Evolutionary conservation across 2,329 filamentous ascomycete genomes (phyloP).

Genomic region (Botrytis byssoidea): DNA sequence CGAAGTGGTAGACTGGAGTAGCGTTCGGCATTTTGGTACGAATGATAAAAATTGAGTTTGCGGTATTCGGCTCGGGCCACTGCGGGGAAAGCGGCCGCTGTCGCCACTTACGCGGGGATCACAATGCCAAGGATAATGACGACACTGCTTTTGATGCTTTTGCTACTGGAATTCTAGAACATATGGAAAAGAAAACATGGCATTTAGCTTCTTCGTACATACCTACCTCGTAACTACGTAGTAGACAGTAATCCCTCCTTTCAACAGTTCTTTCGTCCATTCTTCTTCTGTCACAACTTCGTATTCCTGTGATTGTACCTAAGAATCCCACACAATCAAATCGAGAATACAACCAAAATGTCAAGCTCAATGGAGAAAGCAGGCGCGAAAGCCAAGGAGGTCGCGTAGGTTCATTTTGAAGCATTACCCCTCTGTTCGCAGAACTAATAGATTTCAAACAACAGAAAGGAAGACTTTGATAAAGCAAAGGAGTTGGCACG

Average conservation of each 20-base stretch:
- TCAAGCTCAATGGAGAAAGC: slow-evolving; percentile 34
- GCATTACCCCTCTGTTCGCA: neutral
- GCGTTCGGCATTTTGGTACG: neutral
- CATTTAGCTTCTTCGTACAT: neutral
- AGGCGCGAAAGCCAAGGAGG: slow-evolving; percentile 37
- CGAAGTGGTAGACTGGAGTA: neutral
- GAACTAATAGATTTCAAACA: slow-evolving; percentile 21
- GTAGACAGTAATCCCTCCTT: neutral
- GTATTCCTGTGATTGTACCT: neutral
- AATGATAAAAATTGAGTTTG: slow-evolving; percentile 9
- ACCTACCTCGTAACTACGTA: neutral
- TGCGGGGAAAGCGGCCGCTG: slow-evolving; percentile 1
- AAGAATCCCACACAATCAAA: neutral
- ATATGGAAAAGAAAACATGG: neutral
- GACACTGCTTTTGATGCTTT: neutral
- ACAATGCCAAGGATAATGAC: neutral
- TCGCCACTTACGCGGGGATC: neutral
- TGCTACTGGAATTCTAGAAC: neutral
- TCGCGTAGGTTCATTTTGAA: slow-evolving; percentile 35
- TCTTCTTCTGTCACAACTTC: neutral
- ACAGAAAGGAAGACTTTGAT: slow-evolving; percentile 67
- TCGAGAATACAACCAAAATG: slow-evolving; percentile 24
- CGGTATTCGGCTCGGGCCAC: neutral
- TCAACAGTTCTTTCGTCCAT: neutral
- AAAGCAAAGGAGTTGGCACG: slow-evolving; percentile 62